These are phyloP conservation scores for Sphaerosporella brunnea DNA, from an alignment of 495 filamentous ascomycete genomes.

Conservation along the genomic window DNA sequence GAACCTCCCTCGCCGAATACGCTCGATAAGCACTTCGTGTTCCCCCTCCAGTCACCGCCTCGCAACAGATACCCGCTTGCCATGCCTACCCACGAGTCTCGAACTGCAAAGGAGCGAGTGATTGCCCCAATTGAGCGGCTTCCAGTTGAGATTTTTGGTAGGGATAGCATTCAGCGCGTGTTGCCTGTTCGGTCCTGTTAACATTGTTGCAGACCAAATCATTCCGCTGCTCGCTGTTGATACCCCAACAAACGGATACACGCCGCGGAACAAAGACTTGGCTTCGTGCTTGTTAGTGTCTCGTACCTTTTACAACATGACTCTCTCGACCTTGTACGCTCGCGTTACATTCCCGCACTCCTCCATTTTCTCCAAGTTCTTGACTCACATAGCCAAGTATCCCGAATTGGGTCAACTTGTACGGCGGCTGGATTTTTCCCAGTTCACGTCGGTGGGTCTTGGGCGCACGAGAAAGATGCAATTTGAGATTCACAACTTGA, in stretches of 20 bases:
- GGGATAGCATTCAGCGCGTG: conserved; percentile 2
- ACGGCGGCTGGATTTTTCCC: conserved; percentile 67
- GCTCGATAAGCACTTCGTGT: conserved; percentile 1
- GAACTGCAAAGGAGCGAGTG: neutral
- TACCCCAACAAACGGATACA: conserved; percentile 58
- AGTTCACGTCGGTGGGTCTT: conserved; percentile 69
- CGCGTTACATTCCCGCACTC: conserved; percentile 80
- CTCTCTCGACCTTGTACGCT: conserved; percentile 58
- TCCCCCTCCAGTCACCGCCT: neutral
- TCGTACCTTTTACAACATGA: conserved; percentile 55
- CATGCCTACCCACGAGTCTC: neutral
- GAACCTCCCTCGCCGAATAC: conserved; percentile 5
- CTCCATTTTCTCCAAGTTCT: conserved; percentile 69
- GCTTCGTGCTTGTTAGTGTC: conserved; percentile 63
- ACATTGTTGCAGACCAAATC: conserved; percentile 41
- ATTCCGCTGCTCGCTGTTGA: conserved; percentile 59
- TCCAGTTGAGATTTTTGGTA: conserved; percentile 26
- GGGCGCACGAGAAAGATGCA: conserved; percentile 70
- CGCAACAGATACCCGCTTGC: neutral
- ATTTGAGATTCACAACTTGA: conserved; percentile 62
- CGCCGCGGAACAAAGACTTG: conserved; percentile 64
- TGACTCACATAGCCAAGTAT: conserved; percentile 49
- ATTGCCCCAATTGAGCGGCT: conserved; percentile 24
- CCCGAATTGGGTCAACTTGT: conserved; percentile 61
- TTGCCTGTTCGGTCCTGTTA: neutral